phyloP scores from a whole-genome alignment of 345 rosid genomes.

The Turnera subulata region DNA sequence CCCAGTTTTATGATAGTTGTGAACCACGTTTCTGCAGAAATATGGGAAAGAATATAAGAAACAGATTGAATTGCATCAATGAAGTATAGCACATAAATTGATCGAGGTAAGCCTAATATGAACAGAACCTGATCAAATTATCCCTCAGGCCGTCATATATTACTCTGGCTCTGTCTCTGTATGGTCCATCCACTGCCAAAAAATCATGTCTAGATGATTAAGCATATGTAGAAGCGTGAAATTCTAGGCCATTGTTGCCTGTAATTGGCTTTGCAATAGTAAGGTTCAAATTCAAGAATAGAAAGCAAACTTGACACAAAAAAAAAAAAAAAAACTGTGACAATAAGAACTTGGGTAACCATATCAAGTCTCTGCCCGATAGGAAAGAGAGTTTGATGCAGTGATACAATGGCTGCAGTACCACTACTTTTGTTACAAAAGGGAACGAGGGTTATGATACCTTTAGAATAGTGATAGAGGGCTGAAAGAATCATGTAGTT shows the following conservation, averaged over 20 bases:
- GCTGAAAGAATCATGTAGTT: conserved; percentile 88
- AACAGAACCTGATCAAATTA: conserved; percentile 63
- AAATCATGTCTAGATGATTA: not conserved
- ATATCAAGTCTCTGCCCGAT: too few species aligned
- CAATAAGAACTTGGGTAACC: too few species aligned
- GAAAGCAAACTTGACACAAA: too few species aligned
- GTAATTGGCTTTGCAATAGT: too few species aligned
- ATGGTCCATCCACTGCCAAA: conserved; percentile 81
- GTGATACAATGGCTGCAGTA: too few species aligned
- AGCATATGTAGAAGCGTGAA: too few species aligned
- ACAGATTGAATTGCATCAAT: conserved; percentile 2
- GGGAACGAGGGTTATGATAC: conserved; percentile 32
- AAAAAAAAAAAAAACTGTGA: too few species aligned
- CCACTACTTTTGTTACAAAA: too few species aligned
- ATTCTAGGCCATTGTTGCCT: too few species aligned
- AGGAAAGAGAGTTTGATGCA: too few species aligned
- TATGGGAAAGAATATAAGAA: not conserved
- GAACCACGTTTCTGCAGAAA: conserved; percentile 65
- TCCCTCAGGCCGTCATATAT: conserved; percentile 59
- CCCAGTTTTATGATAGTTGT: conserved; percentile 69
- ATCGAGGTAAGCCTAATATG: not conserved
- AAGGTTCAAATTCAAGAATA: too few species aligned
- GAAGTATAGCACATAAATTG: too few species aligned
- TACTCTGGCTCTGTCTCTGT: conserved; percentile 49
- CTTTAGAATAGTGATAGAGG: conserved; percentile 68